phyloP scores from a whole-genome alignment of 805 yeast genomes.

The Nakazawaea populi region DNA sequence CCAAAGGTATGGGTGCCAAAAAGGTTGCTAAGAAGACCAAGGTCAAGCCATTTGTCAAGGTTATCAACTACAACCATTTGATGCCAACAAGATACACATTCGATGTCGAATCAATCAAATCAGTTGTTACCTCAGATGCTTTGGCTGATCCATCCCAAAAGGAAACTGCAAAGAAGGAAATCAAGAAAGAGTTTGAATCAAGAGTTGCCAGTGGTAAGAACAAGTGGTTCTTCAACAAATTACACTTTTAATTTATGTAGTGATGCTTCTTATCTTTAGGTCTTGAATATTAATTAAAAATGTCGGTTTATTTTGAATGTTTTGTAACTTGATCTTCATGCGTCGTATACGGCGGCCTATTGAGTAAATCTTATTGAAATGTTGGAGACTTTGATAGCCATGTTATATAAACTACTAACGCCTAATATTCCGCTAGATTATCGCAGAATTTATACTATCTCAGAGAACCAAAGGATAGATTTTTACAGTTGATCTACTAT shows the following conservation, averaged over 20 bases:
- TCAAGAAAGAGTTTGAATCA: conserved; percentile 99
- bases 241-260: conserved; percentile 61
- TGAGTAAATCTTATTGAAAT: too few species aligned
- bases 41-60: conserved; percentile 99
- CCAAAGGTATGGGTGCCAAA: conserved; percentile 93
- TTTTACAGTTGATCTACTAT: too few species aligned
- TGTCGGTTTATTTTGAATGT: conserved; percentile 1
- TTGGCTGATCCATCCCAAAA: conserved; percentile 97
- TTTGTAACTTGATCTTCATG: too few species aligned
- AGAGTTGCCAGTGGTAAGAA: conserved; percentile 99
- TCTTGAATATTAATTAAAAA: conserved; percentile 27
- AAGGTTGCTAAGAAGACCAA: conserved; percentile 95
- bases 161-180: conserved; percentile 98
- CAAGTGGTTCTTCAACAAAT: conserved; percentile 99
- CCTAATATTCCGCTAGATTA: too few species aligned
- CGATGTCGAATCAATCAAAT: conserved; percentile 93
- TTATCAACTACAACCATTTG: conserved; percentile 98
- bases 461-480: too few species aligned
- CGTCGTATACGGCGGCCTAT: too few species aligned
- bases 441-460: too few species aligned
- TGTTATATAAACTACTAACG: too few species aligned
- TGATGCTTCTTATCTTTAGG: conserved; percentile 9
- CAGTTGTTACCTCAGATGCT: conserved; percentile 87
- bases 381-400: too few species aligned
- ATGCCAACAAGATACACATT: conserved; percentile 99